Base-by-base conservation (phyloP, 169 alveolate genomes). In the Miamiensis avidus region DNA sequence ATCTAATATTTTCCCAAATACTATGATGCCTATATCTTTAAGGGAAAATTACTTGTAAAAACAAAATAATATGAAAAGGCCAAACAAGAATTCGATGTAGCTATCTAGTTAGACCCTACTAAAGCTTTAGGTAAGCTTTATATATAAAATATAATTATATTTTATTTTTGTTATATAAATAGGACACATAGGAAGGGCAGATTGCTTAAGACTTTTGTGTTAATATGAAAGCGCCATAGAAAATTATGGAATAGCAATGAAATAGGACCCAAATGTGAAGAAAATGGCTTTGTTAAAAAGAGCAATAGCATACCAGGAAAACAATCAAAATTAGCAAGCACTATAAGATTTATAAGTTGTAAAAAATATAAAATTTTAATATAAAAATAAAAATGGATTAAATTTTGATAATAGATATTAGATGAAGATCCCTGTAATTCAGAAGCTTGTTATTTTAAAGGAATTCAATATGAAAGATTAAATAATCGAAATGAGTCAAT, bases 181-280 rank as follows among this genome's bases (percentile, higher is more conserved):
- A 65, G 85, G 84, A n/a, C 81, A 86, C 81, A 75, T 86, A 65
- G 90, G 90, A 31, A 86, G 81, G 75, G 90, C 82, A 30, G 90
- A 86, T 81, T 79, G 86, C 31, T 75, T 81, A 30, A 86, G 90
- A 81, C 75, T 86, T 75, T 79, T 74, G 33, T 86, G 87, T 1
- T 69, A 81, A 81, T 81, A 33, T 64, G 31, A 65, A 34, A 81
- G 75, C 28, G 90, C 90, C 4, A 74, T 86, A 16, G 75, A 49
- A 65, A 74, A 81, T 82, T 86, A 86, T 65, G 78, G 74, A 49
- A 31, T 34, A 1, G 82, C 84, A 16, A 74, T 84, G 64, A 72
- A 81, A 32, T 81, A 81, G 49, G 84, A 81, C 33, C 29, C 34
- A 81, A 75, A 75, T 30, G 74, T 86, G 34, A 77, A 74, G 76